These are phyloP conservation scores for Salvia hispanica DNA, from an alignment of 257 asterid species.

Conservation along the genomic window DNA sequence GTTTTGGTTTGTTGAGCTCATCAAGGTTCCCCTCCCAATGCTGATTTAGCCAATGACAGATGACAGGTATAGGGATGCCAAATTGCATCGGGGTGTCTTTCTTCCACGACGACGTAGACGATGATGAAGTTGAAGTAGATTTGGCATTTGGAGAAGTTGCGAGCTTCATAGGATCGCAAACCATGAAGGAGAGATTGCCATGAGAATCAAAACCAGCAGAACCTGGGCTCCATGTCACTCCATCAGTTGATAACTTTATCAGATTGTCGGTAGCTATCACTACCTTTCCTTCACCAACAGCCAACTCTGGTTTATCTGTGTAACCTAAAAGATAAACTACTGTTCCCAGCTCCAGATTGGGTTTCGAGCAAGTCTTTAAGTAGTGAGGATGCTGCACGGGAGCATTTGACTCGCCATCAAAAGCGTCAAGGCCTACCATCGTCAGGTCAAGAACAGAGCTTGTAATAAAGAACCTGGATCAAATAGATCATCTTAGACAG, in stretches of 20 bases:
- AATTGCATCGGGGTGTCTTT: conserved; percentile 80
- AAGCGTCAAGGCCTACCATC: conserved; percentile 85
- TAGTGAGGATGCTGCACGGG: conserved; percentile 67
- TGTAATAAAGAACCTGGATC: conserved; percentile 87
- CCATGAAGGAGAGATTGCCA: conserved; percentile 96
- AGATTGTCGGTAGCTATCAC: conserved; percentile 96
- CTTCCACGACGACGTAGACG: conserved; percentile 79
- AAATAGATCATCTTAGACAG: conserved; percentile 23
- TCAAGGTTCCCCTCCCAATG: conserved; percentile 97
- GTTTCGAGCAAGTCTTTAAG: conserved; percentile 73
- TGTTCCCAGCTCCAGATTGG: conserved; percentile 82
- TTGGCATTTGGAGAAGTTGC: conserved; percentile 88
- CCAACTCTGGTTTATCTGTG: conserved; percentile 67
- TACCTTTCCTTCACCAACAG: conserved; percentile 91
- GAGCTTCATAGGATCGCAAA: conserved; percentile 98
- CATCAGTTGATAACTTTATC: conserved; percentile 83
- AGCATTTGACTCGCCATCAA: conserved; percentile 74
- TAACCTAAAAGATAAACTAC: conserved; percentile 77
- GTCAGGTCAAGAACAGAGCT: conserved; percentile 96
- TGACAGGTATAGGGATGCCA: conserved; percentile 90
- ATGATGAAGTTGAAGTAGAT: conserved; percentile 80
- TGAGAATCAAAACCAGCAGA: conserved; percentile 92
- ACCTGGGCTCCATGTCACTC: conserved; percentile 88
- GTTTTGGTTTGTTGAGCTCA: conserved; percentile 86
- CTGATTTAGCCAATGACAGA: conserved; percentile 94